phyloP scores from a whole-genome alignment of 2,329 filamentous ascomycete species.

The Microcyclospora tardicrescens region DNA sequence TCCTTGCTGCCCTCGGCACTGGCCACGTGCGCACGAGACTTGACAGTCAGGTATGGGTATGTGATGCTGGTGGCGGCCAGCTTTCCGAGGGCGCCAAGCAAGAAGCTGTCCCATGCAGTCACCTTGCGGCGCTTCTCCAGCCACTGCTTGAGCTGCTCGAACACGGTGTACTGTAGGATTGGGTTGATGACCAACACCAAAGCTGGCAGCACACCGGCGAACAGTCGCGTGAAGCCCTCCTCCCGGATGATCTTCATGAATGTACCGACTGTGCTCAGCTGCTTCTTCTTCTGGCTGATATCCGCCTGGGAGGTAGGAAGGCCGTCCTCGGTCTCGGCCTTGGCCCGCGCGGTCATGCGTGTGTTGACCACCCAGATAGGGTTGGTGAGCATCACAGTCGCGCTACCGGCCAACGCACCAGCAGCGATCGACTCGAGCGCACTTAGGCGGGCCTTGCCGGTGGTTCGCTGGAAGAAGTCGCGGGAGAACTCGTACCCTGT shows the following conservation, averaged over 20 bases:
- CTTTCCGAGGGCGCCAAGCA: constrained; percentile 86
- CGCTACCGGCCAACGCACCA: constrained; percentile 82
- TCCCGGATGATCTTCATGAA: constrained; percentile 66
- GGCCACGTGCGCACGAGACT: constrained; percentile 94
- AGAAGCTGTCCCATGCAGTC: constrained; percentile 76
- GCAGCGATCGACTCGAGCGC: constrained; percentile 91
- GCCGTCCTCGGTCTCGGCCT: constrained; percentile 40
- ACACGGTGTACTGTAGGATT: constrained; percentile 96
- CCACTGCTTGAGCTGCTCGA: constrained; percentile 91
- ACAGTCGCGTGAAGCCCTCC: constrained; percentile 74
- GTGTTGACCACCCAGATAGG: constrained; percentile 99
- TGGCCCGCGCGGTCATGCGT: constrained; percentile 75
- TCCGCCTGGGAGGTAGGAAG: constrained; percentile 25
- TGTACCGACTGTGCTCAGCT: constrained; percentile 65
- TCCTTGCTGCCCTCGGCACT: constrained; percentile 63
- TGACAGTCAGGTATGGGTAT: constrained; percentile 97
- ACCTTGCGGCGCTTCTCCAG: constrained; percentile 66
- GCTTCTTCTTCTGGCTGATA: constrained; percentile 26
- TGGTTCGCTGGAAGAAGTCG: constrained; percentile 68
- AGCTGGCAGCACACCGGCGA: constrained; percentile 83
- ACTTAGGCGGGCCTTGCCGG: constrained; percentile 65
- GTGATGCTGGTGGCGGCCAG: constrained; percentile 86
- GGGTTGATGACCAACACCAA: constrained; percentile 94
- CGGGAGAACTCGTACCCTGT: constrained; percentile 89
- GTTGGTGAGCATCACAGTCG: constrained; percentile 92